Evolutionary conservation across 495 filamentous ascomycete genomes (phyloP).

Genomic region (Neurospora africana): DNA sequence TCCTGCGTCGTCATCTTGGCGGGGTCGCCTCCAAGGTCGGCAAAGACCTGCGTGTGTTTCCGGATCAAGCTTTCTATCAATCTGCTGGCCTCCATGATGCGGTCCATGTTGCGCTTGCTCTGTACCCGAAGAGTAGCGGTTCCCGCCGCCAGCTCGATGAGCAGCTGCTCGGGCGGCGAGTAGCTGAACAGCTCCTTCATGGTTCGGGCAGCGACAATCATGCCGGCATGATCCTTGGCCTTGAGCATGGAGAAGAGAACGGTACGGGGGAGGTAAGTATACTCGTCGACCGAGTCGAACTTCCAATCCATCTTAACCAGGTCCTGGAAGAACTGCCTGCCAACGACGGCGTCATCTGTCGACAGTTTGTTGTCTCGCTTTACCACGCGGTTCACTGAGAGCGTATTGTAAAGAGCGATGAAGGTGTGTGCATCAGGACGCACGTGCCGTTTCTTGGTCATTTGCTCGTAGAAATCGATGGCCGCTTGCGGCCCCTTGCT

Average conservation of each 20-base stretch:
- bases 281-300: constrained; percentile 23
- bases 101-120: constrained; percentile 22
- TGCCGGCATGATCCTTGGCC: constrained; percentile 37
- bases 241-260: constrained; percentile 38
- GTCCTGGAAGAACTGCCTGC: constrained; percentile 48
- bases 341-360: constrained; percentile 37
- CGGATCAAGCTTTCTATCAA: constrained; percentile 22
- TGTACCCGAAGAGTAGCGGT: constrained; percentile 24
- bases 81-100: constrained; percentile 22
- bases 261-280: constrained; percentile 28
- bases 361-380: constrained; percentile 31
- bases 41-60: constrained; percentile 5
- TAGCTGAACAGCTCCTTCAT: constrained; percentile 46
- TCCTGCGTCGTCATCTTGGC: constrained; percentile 15
- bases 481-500: constrained; percentile 39
- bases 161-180: constrained; percentile 28
- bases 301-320: constrained; percentile 40
- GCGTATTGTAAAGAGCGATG: constrained; percentile 49
- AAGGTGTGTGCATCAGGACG: constrained; percentile 60
- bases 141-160: constrained; percentile 31
- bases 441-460: constrained; percentile 28
- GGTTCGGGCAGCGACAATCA: constrained; percentile 49
- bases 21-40: constrained; percentile 11
- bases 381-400: constrained; percentile 32
- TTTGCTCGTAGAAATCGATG: constrained; percentile 44